Percentiles rank a stretch among this genome's conserved stretches.
Evolutionary conservation across 345 rosid genomes (phyloP).

Genomic region (Eucalyptus sp.): DNA sequence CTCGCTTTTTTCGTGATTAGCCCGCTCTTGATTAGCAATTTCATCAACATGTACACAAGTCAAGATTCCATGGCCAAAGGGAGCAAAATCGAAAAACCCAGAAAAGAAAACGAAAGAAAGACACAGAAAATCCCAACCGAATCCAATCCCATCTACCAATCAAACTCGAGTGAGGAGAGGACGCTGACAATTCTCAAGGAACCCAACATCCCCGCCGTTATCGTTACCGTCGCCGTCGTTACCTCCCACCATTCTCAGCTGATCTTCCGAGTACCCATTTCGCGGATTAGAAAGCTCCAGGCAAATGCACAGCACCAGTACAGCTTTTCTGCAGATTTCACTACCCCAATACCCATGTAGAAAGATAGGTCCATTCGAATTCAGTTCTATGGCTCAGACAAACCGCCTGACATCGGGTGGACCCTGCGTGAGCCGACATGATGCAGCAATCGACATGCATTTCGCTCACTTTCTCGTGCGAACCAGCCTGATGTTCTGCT

Average conservation of each 20-base stretch:
- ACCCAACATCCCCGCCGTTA: not conserved
- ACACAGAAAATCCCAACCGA: not conserved
- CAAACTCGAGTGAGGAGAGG: conserved; percentile 22
- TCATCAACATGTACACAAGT: not conserved
- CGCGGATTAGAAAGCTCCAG: no score
- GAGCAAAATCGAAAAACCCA: not conserved
- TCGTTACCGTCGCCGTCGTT: not conserved
- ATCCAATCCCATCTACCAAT: not conserved
- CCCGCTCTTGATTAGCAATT: not conserved
- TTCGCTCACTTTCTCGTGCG: not conserved
- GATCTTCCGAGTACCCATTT: conserved; percentile 49
- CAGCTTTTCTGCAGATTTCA: not conserved
- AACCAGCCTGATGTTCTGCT: not conserved
- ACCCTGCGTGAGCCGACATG: not conserved
- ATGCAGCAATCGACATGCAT: not conserved
- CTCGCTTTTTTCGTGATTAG: not conserved
- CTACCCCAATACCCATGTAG: not conserved
- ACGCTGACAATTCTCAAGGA: conserved; percentile 3
- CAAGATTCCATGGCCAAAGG: not conserved
- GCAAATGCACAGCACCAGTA: not conserved
- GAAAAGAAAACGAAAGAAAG: not conserved
- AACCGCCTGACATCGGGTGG: not conserved
- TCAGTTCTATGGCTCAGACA: not conserved
- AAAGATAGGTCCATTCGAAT: not conserved
- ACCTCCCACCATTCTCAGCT: conserved; percentile 29